Evolutionary conservation across 805 yeast genomes (phyloP).

Genomic region (Candida hispaniensis): DNA sequence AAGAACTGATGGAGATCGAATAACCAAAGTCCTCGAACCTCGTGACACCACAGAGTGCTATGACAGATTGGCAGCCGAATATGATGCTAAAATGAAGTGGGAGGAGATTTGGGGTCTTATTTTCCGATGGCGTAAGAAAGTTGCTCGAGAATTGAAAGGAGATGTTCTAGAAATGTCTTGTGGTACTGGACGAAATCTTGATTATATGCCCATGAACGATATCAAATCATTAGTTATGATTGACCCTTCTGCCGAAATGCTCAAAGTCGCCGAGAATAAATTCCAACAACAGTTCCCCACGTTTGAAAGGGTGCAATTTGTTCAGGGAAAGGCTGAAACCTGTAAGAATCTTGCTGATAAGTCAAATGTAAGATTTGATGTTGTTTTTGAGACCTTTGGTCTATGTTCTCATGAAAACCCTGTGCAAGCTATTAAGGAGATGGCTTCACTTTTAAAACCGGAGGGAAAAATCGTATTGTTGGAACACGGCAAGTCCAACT

Average conservation of each 20-base stretch:
- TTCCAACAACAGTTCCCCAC: constrained; percentile 58
- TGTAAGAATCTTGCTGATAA: constrained; percentile 44
- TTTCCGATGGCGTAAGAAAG: constrained; percentile 59
- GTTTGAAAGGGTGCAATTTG: constrained; percentile 68
- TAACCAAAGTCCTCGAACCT: constrained; percentile 5
- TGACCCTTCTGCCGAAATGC: constrained; percentile 80
- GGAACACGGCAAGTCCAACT: constrained; percentile 87
- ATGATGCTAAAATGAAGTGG: constrained; percentile 68
- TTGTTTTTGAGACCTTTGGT: constrained; percentile 89
- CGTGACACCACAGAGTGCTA: constrained; percentile 14
- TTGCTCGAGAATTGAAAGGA: constrained; percentile 68
- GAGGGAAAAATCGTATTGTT: constrained; percentile 80
- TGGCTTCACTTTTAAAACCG: constrained; percentile 64
- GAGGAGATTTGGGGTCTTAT: constrained; percentile 45
- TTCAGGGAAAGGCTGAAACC: constrained; percentile 83
- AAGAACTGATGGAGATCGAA: constrained; percentile 7
- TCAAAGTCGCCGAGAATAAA: constrained; percentile 64
- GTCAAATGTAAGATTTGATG: constrained; percentile 56
- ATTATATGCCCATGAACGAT: constrained; percentile 50
- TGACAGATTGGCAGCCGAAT: constrained; percentile 49
- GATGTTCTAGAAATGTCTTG: constrained; percentile 91
- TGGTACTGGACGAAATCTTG: constrained; percentile 91
- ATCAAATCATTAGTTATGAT: constrained; percentile 70
- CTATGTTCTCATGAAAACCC: constrained; percentile 95
- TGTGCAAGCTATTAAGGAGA: constrained; percentile 63